Conservation (phyloP, 2,329 filamentous ascomycete species). For the Microdochium bolleyi region DNA sequence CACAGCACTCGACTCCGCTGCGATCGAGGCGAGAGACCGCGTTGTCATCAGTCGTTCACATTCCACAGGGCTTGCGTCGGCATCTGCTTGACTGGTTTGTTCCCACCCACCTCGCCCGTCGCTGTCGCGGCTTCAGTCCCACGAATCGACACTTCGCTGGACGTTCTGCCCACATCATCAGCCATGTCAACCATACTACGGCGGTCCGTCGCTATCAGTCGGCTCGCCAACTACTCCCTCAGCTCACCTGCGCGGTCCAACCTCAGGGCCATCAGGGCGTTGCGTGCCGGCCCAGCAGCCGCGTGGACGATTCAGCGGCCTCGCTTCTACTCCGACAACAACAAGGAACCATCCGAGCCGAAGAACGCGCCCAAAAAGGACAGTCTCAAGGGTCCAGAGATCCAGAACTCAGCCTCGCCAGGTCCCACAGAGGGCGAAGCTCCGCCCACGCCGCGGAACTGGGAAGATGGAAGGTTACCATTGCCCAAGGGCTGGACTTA, state of each 20-base stretch:
- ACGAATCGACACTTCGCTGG: too few species aligned
- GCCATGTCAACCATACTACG: conserved; percentile 22
- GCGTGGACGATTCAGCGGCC: conserved; percentile 11
- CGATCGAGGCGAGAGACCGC: not conserved
- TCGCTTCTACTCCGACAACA: conserved; percentile 15
- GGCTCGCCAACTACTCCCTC: conserved; percentile 14
- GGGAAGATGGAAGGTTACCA: conserved; percentile 6
- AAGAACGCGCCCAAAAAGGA: conserved; percentile 2
- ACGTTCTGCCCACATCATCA: not conserved
- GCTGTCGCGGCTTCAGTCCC: not conserved
- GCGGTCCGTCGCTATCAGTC: conserved; percentile 18
- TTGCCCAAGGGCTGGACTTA: conserved; percentile 20
- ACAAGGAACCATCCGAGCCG: conserved; percentile 11
- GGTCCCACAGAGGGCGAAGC: conserved; percentile 15
- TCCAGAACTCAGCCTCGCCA: conserved; percentile 17
- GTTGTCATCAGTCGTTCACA: too few species aligned
- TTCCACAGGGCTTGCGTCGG: not conserved
- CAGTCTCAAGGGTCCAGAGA: conserved; percentile 9
- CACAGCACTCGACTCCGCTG: not conserved
- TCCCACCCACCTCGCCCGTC: not conserved
- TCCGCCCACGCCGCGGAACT: conserved; percentile 4
- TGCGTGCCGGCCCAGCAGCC: conserved; percentile 12
- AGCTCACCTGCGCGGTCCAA: conserved; percentile 12
- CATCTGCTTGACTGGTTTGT: not conserved
- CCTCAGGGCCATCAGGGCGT: conserved; percentile 12